Evolutionary conservation across 805 yeast species (phyloP).

Genomic region (Candida tammaniensis): DNA sequence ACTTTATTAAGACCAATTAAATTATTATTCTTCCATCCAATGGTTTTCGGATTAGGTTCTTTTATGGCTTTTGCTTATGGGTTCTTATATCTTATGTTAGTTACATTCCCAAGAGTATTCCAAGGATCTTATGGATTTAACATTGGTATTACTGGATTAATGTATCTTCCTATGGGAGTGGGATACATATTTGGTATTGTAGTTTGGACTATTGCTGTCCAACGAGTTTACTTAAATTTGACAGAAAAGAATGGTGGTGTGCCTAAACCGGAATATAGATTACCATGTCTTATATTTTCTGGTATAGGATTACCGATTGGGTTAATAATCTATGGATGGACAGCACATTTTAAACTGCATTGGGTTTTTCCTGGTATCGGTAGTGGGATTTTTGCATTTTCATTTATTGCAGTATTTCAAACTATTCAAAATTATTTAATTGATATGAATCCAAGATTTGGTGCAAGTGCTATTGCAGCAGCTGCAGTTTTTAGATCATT

Average conservation of each 20-base stretch:
- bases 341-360: slow-evolving; percentile 30
- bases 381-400: slow-evolving; percentile 34
- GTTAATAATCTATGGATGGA: slow-evolving; percentile 41
- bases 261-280: slow-evolving; percentile 35
- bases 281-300: slow-evolving; percentile 34
- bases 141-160: slow-evolving; percentile 31
- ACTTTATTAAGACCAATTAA: slow-evolving; percentile 31
- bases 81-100: slow-evolving; percentile 40
- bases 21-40: slow-evolving; percentile 33
- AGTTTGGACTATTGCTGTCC: slow-evolving; percentile 28
- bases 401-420: slow-evolving; percentile 37
- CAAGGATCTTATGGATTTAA: slow-evolving; percentile 29
- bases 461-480: slow-evolving; percentile 40
- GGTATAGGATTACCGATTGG: slow-evolving; percentile 35
- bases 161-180: slow-evolving; percentile 39
- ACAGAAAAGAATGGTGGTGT: slow-evolving; percentile 28
- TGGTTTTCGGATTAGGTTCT: slow-evolving; percentile 38
- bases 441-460: slow-evolving; percentile 37
- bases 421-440: slow-evolving; percentile 36
- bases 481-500: slow-evolving; percentile 39
- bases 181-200: slow-evolving; percentile 33
- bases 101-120: slow-evolving; percentile 35
- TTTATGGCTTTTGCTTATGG: slow-evolving; percentile 43
- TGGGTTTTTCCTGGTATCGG: slow-evolving; percentile 41
- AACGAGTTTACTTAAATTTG: slow-evolving; percentile 22